Base-by-base conservation (phyloP, 2,329 filamentous ascomycete species). In the Elsinoe perseae region DNA sequence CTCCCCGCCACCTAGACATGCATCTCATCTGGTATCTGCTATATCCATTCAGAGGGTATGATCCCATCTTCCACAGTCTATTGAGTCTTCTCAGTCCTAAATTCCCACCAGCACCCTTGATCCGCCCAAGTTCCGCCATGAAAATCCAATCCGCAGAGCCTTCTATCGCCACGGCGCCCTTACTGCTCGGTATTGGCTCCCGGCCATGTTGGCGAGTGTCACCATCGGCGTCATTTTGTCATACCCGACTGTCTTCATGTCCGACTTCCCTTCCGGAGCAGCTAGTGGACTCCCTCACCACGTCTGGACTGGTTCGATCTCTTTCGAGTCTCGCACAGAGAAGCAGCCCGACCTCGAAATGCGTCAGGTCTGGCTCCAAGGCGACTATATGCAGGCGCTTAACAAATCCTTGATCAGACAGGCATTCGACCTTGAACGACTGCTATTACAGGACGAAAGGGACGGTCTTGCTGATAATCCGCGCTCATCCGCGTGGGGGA, bases 361-460 rank as follows among this genome's bases (percentile, higher is more conserved):
- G 81, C 85, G 86, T 62, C 87, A 87, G 57, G 80, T 89, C 56
- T 92, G 87, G 87, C 79, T 92, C 14, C 86, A 91, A 65, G 86
- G 86, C 60, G 85, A 80, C 67, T 90, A 90, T 66, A 91, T 91
- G 84, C 78, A 83, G 64, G 87, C 86, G 9, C 75, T 92, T 32
- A 76, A 87, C 50, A 76, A 77, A 53, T 74, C 83, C 5, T 78
- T 91, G 9, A 73, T 92, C 43, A 73, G 80, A 28, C 78, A 80
- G 42, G 86, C 86, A 7, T 73, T 92, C 46, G 76, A 82, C 60
- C 76, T 92, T 50, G 28, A 52, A 20, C 20, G 20, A 10, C 14
- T 52, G 32, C 23, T 52, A 12, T 20, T 38, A 2, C 87, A 92
- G 66, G 77, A 89, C 64, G 76, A 61, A 54, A 1, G 50, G 62